phyloP scores from a whole-genome alignment of 2,329 filamentous ascomycete species.

The Thermomyces lanuginosus region DNA sequence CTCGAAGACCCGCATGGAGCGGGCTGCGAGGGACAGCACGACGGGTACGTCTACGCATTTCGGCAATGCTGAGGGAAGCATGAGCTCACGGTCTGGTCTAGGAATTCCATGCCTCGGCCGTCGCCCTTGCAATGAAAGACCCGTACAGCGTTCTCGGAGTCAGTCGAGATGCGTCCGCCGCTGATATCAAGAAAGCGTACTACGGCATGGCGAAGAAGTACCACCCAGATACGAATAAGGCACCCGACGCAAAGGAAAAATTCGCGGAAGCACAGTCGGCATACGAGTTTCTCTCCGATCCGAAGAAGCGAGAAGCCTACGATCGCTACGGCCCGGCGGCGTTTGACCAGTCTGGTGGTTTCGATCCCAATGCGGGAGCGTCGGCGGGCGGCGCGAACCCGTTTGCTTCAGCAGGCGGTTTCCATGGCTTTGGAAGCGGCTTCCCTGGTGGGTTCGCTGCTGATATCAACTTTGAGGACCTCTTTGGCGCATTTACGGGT shows the following conservation, averaged over 20 bases:
- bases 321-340: constrained; percentile 80
- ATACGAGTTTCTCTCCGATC: constrained; percentile 84
- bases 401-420: constrained; percentile 46
- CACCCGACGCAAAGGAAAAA: constrained; percentile 78
- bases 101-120: constrained; percentile 30
- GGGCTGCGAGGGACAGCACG: no score
- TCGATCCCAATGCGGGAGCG: constrained; percentile 53
- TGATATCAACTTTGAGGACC: constrained; percentile 89
- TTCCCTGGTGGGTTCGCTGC: constrained; percentile 52
- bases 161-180: constrained; percentile 57
- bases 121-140: constrained; percentile 57
- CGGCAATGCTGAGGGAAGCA: no score
- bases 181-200: constrained; percentile 96
- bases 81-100: constrained; percentile 7
- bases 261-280: constrained; percentile 86
- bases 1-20: no score
- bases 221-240: constrained; percentile 97
- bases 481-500: constrained; percentile 74
- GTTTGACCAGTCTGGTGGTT: constrained; percentile 51
- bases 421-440: constrained; percentile 40
- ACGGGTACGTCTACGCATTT: no score
- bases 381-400: constrained; percentile 35
- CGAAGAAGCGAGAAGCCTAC: constrained; percentile 81
- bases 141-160: constrained; percentile 83
- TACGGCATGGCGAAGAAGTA: constrained; percentile 95